A percentile compares a stretch with the other conserved stretches of the same genome.
These are phyloP conservation scores for Neospora caninum DNA, from an alignment of 169 alveolate genomes.

Conservation along the genomic window DNA sequence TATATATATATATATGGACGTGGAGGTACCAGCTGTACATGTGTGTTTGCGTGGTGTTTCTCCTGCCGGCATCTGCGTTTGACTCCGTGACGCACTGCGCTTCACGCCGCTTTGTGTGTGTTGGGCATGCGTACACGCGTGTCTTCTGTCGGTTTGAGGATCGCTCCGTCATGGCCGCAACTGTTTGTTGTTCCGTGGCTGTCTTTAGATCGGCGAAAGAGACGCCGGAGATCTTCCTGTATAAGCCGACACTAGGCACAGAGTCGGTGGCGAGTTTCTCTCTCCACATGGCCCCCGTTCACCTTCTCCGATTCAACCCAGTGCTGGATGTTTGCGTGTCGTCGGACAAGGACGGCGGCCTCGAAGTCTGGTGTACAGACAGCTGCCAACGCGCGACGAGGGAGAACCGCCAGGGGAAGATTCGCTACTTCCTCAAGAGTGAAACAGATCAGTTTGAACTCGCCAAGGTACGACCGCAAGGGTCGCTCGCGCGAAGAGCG, in stretches of 20 bases:
- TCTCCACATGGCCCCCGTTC: constrained; percentile 56
- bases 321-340: constrained; percentile 76
- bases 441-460: constrained; percentile 72
- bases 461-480: constrained; percentile 63
- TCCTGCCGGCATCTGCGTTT: no score
- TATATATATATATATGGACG: constrained; percentile 27
- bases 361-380: constrained; percentile 83
- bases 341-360: constrained; percentile 81
- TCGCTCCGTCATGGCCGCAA: no score
- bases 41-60: neutral
- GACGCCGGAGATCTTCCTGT: constrained; percentile 40
- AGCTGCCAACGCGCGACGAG: constrained; percentile 79
- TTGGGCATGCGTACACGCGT: no score
- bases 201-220: constrained; percentile 56
- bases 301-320: constrained; percentile 75
- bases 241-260: constrained; percentile 51
- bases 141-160: no score
- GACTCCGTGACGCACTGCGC: no score
- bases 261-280: neutral
- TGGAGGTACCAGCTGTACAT: neutral
- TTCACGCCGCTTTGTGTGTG: no score
- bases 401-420: constrained; percentile 13
- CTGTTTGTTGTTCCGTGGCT: neutral
- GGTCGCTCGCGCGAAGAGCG: no score
- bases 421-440: constrained; percentile 44